Evolutionary conservation across 192 early-diverging fungal genomes (phyloP).

Genomic region (Backusella liffmaniae): DNA sequence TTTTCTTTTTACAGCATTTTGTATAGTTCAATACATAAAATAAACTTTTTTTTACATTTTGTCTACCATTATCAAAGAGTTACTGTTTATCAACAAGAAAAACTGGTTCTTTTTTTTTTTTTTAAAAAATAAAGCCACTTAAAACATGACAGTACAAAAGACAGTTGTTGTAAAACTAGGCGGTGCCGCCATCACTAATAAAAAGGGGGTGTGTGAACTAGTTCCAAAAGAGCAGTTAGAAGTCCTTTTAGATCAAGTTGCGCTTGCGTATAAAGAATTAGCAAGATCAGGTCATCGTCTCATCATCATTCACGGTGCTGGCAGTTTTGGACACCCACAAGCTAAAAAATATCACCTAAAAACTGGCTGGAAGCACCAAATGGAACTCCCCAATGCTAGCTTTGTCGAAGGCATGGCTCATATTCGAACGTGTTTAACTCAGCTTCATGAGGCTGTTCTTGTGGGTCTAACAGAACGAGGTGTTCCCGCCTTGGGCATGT

Average conservation of each 20-base stretch:
- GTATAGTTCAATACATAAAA: background rate
- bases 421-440: constrained; percentile 11
- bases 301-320: constrained; percentile 37
- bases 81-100: background rate
- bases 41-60: background rate
- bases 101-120: background rate
- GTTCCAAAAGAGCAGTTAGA: background rate
- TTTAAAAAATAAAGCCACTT: background rate
- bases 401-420: constrained; percentile 9
- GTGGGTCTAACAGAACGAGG: background rate
- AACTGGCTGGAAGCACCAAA: constrained; percentile 9
- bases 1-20: no score
- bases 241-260: background rate
- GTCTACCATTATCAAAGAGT: no score
- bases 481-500: constrained; percentile 22
- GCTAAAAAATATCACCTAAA: constrained; percentile 34
- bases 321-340: constrained; percentile 42
- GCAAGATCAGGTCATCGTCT: background rate
- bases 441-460: constrained; percentile 18
- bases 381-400: background rate
- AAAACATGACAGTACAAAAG: background rate
- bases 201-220: constrained; percentile 4
- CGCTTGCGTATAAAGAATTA: background rate
- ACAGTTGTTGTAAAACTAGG: constrained; percentile 26
- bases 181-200: constrained; percentile 29